Evolutionary conservation across 1,139 yeast species (phyloP).

Genomic region (Zygosaccharomyces pseudobailii): DNA sequence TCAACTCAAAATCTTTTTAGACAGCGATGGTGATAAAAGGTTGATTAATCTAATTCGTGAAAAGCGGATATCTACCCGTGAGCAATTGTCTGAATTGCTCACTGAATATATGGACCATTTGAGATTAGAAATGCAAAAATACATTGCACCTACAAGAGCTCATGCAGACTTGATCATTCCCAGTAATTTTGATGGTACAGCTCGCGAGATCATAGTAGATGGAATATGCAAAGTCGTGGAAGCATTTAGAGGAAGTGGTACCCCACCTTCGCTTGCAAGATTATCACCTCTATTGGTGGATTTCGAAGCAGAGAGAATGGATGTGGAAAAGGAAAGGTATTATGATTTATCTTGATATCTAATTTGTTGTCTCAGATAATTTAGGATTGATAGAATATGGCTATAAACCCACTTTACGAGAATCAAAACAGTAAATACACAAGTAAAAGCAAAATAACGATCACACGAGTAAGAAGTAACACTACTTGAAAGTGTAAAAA

Average conservation of each 20-base stretch:
- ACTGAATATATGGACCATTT: slow-evolving; percentile 58
- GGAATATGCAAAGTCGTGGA: slow-evolving; percentile 52
- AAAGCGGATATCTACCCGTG: slow-evolving; percentile 27
- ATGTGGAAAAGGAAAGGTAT: slow-evolving; percentile 47
- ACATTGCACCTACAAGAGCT: slow-evolving; percentile 70
- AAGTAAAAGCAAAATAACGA: too few species aligned
- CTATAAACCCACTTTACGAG: too few species aligned
- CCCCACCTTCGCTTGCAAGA: slow-evolving; percentile 8
- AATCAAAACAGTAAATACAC: too few species aligned
- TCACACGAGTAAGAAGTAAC: too few species aligned
- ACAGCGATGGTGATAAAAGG: slow-evolving; percentile 81
- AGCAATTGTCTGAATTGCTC: slow-evolving; percentile 47
- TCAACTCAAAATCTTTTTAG: slow-evolving; percentile 69
- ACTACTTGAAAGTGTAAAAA: too few species aligned
- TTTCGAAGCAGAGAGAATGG: slow-evolving; percentile 41
- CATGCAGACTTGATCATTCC: slow-evolving; percentile 84
- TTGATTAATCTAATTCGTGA: slow-evolving; percentile 65
- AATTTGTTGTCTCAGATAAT: neutral
- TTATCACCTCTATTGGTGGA: slow-evolving; percentile 21
- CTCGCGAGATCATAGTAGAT: slow-evolving; percentile 67
- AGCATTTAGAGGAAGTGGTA: slow-evolving; percentile 17
- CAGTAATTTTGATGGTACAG: slow-evolving; percentile 45
- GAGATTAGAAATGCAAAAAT: slow-evolving; percentile 73
- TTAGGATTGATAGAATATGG: too few species aligned
- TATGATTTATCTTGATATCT: slow-evolving; percentile 37